A percentile compares a stretch with the other conserved stretches of the same genome.
These are phyloP conservation scores for Paspalum vaginatum DNA, from an alignment of 176 grass and related monocot species.

Conservation along the genomic window DNA sequence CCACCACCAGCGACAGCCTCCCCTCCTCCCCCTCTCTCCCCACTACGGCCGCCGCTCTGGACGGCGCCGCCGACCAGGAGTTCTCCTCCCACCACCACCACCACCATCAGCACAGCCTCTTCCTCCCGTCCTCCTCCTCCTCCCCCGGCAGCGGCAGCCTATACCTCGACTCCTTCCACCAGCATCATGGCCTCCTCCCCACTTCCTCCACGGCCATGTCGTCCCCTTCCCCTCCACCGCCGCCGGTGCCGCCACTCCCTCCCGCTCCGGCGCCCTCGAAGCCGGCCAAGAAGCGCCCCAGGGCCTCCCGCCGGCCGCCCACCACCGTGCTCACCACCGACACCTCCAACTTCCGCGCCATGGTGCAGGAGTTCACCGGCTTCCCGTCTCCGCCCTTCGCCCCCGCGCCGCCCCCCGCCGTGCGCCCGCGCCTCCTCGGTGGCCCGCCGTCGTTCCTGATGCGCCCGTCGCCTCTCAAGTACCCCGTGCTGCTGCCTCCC, in stretches of 20 bases:
- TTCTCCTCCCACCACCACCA: conserved; percentile 53
- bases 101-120: conserved; percentile 42
- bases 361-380: conserved; percentile 99
- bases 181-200: conserved; percentile 42
- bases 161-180: conserved; percentile 55
- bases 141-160: conserved; percentile 18
- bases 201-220: conserved; percentile 14
- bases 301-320: conserved; percentile 75
- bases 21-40: conserved; percentile 65
- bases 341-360: conserved; percentile 95
- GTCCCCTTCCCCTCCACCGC: not conserved
- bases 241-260: conserved; percentile 35
- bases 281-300: conserved; percentile 69
- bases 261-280: conserved; percentile 20
- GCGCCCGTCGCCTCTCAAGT: conserved; percentile 50
- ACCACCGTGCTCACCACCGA: conserved; percentile 93
- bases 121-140: conserved; percentile 47
- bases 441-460: conserved; percentile 47
- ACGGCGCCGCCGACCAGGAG: conserved; percentile 57
- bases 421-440: conserved; percentile 54
- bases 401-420: conserved; percentile 43
- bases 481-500: conserved; percentile 32
- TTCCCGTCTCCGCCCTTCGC: conserved; percentile 82
- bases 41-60: conserved; percentile 17
- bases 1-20: conserved; percentile 84